A percentile compares a stretch with the other conserved stretches of the same genome.
Evolutionary conservation across 2,329 filamentous ascomycete species (phyloP).

Genomic region (Fusarium sp.): DNA sequence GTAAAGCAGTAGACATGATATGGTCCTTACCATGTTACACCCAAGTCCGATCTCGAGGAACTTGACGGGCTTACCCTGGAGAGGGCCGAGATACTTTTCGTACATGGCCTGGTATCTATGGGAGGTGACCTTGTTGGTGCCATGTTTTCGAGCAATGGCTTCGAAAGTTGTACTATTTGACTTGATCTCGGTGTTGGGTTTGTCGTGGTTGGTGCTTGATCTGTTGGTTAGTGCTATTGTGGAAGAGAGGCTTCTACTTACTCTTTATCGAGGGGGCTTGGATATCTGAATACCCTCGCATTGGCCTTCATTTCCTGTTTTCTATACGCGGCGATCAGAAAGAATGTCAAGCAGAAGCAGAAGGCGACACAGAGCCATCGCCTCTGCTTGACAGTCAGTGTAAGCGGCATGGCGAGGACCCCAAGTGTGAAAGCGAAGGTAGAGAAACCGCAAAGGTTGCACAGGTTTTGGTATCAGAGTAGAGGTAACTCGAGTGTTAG

Average conservation of each 20-base stretch:
- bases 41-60: conserved; percentile 57
- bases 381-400: neutral
- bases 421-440: neutral
- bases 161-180: conserved; percentile 16
- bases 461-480: neutral
- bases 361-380: neutral
- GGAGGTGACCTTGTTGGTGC: conserved; percentile 54
- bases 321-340: neutral
- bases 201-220: neutral
- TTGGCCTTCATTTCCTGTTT: neutral
- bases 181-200: neutral
- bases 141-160: conserved; percentile 50
- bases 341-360: neutral
- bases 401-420: neutral
- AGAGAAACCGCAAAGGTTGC: neutral
- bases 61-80: conserved; percentile 50
- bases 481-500: neutral
- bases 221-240: neutral
- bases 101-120: conserved; percentile 57
- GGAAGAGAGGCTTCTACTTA: neutral
- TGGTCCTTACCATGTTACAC: conserved; percentile 49
- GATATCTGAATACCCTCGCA: neutral
- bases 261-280: neutral
- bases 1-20: no score
- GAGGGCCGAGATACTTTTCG: conserved; percentile 51